Evolutionary conservation across 2,329 filamentous ascomycete genomes (phyloP).

Genomic region (Colletotrichum kahawae): DNA sequence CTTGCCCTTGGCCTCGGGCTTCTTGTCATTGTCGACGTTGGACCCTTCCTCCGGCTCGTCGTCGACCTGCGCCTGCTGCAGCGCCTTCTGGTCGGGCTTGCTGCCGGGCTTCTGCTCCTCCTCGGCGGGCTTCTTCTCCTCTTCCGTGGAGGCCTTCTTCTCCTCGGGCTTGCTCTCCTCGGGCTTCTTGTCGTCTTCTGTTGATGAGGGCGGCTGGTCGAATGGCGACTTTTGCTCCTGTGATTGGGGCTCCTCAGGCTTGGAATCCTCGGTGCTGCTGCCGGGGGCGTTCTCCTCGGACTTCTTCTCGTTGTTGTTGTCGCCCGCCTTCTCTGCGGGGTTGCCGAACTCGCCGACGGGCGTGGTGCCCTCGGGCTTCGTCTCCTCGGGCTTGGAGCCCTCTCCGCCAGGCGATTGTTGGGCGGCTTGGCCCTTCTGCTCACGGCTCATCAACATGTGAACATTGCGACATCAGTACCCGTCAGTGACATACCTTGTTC

Average conservation of each 20-base stretch:
- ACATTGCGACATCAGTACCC: too few relatives aligned
- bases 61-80: constrained; percentile 18
- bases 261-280: neutral
- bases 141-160: neutral
- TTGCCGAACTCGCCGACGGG: constrained; percentile 15
- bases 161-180: neutral
- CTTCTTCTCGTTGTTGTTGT: constrained; percentile 4
- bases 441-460: neutral
- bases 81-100: neutral
- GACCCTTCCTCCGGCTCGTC: neutral
- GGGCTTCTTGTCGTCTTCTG: neutral
- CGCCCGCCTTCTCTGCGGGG: neutral
- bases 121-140: neutral
- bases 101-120: neutral
- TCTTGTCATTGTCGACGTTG: neutral
- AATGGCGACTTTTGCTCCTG: neutral
- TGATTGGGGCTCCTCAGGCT: neutral
- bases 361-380: constrained; percentile 6
- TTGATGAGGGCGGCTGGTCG: neutral
- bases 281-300: neutral
- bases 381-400: constrained; percentile 11
- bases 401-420: neutral
- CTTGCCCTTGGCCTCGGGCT: constrained; percentile 19
- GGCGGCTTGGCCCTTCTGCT: neutral
- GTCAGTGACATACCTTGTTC: constrained; percentile 10